Percentiles rank a stretch among this genome's conserved stretches.
phyloP scores from a whole-genome alignment of 345 rosid species.

The Lepidium africanum region DNA sequence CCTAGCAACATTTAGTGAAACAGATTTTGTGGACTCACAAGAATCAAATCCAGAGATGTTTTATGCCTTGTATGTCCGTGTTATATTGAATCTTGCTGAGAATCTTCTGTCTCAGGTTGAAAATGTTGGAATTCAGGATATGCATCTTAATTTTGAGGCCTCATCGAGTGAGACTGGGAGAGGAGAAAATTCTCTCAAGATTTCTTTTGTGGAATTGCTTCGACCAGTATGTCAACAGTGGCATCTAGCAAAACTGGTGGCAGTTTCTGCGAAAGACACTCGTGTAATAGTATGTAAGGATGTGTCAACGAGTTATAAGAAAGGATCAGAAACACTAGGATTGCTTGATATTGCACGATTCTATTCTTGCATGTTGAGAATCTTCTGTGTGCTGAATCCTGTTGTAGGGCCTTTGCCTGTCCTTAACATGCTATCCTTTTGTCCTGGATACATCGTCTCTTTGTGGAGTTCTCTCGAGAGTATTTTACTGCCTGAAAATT shows the following conservation, averaged over 20 bases:
- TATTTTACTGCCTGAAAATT: slow-evolving; percentile 37
- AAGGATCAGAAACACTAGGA: slow-evolving; percentile 37
- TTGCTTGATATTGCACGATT: slow-evolving; percentile 64
- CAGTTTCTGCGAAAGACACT: slow-evolving; percentile 36
- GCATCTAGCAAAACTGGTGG: slow-evolving; percentile 77
- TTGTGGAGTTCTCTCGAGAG: slow-evolving; percentile 64
- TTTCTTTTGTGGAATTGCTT: slow-evolving; percentile 51
- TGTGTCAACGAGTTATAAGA: slow-evolving; percentile 19
- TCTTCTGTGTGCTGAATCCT: slow-evolving; percentile 58
- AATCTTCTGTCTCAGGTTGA: slow-evolving; percentile 48
- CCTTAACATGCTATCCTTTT: slow-evolving; percentile 86
- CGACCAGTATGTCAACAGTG: slow-evolving; percentile 83
- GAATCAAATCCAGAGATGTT: slow-evolving; percentile 40
- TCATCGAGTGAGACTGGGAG: slow-evolving; percentile 30
- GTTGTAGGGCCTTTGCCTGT: slow-evolving; percentile 62
- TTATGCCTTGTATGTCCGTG: slow-evolving; percentile 56
- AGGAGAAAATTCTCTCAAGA: slow-evolving; percentile 28
- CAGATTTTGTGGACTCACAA: slow-evolving; percentile 49
- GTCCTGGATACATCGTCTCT: slow-evolving; percentile 65
- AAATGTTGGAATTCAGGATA: slow-evolving; percentile 40
- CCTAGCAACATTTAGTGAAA: slow-evolving; percentile 56
- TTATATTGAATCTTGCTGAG: slow-evolving; percentile 57
- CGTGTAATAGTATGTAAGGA: slow-evolving; percentile 23
- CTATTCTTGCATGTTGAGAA: slow-evolving; percentile 77
- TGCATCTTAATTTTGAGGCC: slow-evolving; percentile 35